These are phyloP conservation scores for Voacanga thouarsii DNA, from an alignment of 257 asterid species.

Conservation along the genomic window DNA sequence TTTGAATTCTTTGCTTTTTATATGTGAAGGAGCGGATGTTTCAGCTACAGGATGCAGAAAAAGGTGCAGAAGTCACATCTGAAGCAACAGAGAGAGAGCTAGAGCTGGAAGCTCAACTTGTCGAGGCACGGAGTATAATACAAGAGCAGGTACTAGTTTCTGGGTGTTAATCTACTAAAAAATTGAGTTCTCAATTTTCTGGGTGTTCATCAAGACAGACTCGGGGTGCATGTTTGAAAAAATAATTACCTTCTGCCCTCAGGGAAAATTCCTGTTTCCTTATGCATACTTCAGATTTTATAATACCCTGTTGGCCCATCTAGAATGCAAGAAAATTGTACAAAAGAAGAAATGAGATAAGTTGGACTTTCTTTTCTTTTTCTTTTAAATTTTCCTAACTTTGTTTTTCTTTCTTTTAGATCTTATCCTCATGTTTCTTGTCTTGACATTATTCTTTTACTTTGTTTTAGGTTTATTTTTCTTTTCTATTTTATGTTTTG, in stretches of 20 bases:
- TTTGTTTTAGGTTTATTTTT: too few relatives aligned
- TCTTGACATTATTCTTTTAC: too few relatives aligned
- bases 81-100: constrained; percentile 98
- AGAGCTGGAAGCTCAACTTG: constrained; percentile 98
- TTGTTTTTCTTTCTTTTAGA: too few relatives aligned
- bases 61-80: constrained; percentile 74
- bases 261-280: background rate
- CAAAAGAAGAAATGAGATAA: too few relatives aligned
- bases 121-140: constrained; percentile 96
- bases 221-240: background rate
- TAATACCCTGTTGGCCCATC: background rate
- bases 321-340: background rate
- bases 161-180: background rate
- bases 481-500: too few relatives aligned
- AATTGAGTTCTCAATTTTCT: background rate
- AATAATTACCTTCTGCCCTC: background rate
- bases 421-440: too few relatives aligned
- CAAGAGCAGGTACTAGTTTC: constrained; percentile 78
- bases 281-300: background rate
- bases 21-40: constrained; percentile 83
- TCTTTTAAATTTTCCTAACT: too few relatives aligned
- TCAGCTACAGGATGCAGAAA: constrained; percentile 91
- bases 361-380: too few relatives aligned
- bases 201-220: background rate
- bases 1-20: constrained; percentile 10